A percentile compares a stretch with the other conserved stretches of the same genome.
phyloP scores from a whole-genome alignment of 2,329 filamentous ascomycete species.

The Calonectria pauciramosa region DNA sequence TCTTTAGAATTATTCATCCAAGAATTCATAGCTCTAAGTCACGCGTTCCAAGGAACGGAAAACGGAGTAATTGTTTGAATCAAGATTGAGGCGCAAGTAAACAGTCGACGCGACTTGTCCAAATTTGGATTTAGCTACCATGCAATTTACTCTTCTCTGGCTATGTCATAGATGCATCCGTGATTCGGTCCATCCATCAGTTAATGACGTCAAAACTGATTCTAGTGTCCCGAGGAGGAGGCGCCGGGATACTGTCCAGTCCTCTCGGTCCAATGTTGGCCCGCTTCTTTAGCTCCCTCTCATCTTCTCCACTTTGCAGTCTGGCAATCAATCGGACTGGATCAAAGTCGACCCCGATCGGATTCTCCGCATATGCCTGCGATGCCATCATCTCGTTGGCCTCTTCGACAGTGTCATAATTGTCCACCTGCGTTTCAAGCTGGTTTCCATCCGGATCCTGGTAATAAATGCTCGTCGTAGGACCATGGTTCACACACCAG shows the following conservation, averaged over 20 bases:
- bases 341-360: slow-evolving; percentile 26
- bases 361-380: slow-evolving; percentile 13
- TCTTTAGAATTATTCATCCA: not conserved
- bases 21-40: not conserved
- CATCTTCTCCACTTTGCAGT: not conserved
- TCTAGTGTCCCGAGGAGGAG: slow-evolving; percentile 3
- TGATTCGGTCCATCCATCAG: not conserved
- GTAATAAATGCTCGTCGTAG: slow-evolving; percentile 31
- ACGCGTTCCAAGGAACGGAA: not conserved
- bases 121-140: not conserved
- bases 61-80: not conserved
- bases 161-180: not conserved
- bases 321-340: not conserved
- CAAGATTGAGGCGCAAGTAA: not conserved
- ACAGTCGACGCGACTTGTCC: not conserved
- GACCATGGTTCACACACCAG: slow-evolving; percentile 32
- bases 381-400: slow-evolving; percentile 20
- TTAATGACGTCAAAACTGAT: not conserved
- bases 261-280: slow-evolving; percentile 10
- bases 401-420: slow-evolving; percentile 24
- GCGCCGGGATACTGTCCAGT: not conserved
- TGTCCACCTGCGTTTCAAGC: slow-evolving; percentile 31
- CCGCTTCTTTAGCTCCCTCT: not conserved
- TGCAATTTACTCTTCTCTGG: not conserved
- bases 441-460: slow-evolving; percentile 28